Percentiles rank a stretch among this genome's conserved stretches.
phyloP scores from a whole-genome alignment of 495 filamentous ascomycete genomes.

The Aspergillus nidulans region DNA sequence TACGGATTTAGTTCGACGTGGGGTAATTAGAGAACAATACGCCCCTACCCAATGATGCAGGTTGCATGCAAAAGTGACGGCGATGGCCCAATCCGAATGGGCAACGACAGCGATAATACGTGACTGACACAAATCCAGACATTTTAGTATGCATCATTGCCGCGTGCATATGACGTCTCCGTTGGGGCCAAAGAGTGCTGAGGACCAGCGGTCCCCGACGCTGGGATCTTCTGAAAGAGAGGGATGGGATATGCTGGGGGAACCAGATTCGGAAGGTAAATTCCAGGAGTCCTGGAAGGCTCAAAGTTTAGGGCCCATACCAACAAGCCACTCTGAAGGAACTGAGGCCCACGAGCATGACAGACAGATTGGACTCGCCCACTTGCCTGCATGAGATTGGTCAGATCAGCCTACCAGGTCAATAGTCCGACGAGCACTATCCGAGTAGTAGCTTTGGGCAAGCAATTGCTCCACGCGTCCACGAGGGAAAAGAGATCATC shows the following conservation, averaged over 20 bases:
- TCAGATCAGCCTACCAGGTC: neutral
- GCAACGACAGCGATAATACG: conserved; percentile 3
- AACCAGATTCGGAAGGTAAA: neutral
- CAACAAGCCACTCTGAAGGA: conserved; percentile 6
- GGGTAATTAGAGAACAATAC: neutral
- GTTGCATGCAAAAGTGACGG: neutral
- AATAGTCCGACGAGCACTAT: conserved; percentile 4
- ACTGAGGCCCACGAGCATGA: conserved; percentile 14
- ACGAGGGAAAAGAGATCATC: neutral
- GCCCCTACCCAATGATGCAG: neutral
- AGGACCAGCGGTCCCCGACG: neutral
- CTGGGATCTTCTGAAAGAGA: neutral
- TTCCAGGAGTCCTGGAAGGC: neutral
- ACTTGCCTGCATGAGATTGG: neutral
- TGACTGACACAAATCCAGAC: neutral
- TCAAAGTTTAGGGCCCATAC: conserved; percentile 16
- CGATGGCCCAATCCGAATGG: neutral
- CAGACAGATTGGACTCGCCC: neutral
- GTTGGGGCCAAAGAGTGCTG: too few species aligned
- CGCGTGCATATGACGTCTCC: conserved; percentile 28
- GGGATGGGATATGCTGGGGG: neutral
- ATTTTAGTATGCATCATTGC: conserved; percentile 18
- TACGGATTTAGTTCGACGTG: neutral
- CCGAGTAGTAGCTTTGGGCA: neutral
- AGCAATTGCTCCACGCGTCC: too few species aligned